Percentiles rank a stretch among this genome's conserved stretches.
Conservation (phyloP, 2,329 filamentous ascomycete genomes). For the Alternaria dauci region DNA sequence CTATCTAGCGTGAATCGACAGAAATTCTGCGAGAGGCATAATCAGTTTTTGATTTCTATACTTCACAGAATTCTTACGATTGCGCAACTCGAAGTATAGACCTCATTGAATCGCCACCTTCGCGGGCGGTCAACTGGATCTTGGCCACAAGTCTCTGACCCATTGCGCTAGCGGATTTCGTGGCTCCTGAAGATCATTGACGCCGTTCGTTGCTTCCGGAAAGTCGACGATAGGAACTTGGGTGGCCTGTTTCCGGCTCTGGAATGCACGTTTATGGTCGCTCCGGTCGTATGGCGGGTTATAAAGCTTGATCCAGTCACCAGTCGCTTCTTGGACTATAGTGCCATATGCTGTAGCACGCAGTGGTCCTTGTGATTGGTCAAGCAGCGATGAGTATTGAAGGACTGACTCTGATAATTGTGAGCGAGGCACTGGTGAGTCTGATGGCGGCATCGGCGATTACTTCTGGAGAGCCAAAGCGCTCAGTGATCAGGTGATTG, state of each 20-base stretch:
- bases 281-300: slow-evolving; percentile 4
- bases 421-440: not conserved
- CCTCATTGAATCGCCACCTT: not conserved
- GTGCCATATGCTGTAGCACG: slow-evolving; percentile 13
- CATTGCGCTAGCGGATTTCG: not conserved
- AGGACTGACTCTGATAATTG: slow-evolving; percentile 3
- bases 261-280: not conserved
- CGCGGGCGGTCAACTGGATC: not conserved
- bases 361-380: slow-evolving; percentile 4
- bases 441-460: not conserved
- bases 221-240: slow-evolving; percentile 1
- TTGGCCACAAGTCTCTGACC: not conserved
- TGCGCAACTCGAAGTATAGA: not conserved
- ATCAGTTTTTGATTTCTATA: not conserved
- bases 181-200: slow-evolving; percentile 12
- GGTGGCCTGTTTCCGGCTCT: not conserved
- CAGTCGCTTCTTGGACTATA: slow-evolving; percentile 14
- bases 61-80: not conserved
- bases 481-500: not conserved
- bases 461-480: not conserved
- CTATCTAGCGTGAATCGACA: not conserved
- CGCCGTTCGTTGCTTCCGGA: slow-evolving; percentile 21
- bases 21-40: rapidly evolving
- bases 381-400: slow-evolving; percentile 4
- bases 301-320: slow-evolving; percentile 18